Evolutionary conservation across 176 grass and related monocot species (phyloP), one percentile per base, ranked within the genome.

Genomic region (Oryza rufipogon): DNA sequence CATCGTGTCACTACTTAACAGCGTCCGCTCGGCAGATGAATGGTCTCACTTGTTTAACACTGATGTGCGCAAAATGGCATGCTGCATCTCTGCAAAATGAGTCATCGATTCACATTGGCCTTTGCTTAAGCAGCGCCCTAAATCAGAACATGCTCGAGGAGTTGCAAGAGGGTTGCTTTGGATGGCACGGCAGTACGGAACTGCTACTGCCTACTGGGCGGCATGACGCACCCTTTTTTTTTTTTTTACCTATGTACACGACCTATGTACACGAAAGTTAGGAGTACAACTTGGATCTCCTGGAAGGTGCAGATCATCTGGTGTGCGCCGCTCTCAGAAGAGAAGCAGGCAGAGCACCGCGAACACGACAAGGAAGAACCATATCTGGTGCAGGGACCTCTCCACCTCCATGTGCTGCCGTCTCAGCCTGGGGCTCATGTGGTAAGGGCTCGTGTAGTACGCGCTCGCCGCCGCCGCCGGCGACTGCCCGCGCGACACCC

Each of bases 341-440:
- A 99, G 70, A 48, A 96, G 81, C 14, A 96, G 83, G 76, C 93
- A 99, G 20, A 99, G 33, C 34, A 89, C 61, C 11, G 74, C 86
- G 76, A 91, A 94, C 46, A 90, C 84, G 28, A 42, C 86, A 33
- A 95, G 89, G 88, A 96, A 96, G 88, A 96, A 38, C 65, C 88
- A 86, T 58, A 94, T 81, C 83, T 99, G 96, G 80, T 99, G 91
- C 66, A 99, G 91, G 2, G 86, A 90, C 66, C 82, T 92, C 89
- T 89, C 93, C 64, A 96, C 56, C 75, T 90, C 83, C 45, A 94
- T 45, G 39, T 96, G 80, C 71, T 74, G 91, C 78, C 86, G 87
- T 36, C 89, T 90, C 69, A 87, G 70, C 78, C 93, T 85, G 2
- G 91, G 85, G 61, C 33, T 92, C 79, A 82, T 32, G 23, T 70